These are phyloP conservation scores for Ramichloridium luteum DNA, from an alignment of 2,329 filamentous ascomycete genomes.

Conservation along the genomic window DNA sequence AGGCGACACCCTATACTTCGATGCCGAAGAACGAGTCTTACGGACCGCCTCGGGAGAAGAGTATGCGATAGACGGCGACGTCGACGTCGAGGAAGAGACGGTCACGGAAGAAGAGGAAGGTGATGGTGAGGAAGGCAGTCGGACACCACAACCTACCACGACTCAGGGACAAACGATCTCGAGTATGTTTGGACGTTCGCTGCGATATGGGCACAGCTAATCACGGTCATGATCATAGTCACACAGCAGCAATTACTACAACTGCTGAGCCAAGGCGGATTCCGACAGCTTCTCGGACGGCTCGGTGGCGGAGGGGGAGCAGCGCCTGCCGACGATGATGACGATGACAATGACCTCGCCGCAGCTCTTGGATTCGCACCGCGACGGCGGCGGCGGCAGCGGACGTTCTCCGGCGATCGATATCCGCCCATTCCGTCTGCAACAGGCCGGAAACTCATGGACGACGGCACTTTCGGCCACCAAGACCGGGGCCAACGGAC, in stretches of 20 bases:
- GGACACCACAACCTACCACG: constrained; percentile 16
- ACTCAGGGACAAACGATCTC: constrained; percentile 16
- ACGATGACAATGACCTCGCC: constrained; percentile 29
- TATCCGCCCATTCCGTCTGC: constrained; percentile 81
- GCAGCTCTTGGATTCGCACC: constrained; percentile 28
- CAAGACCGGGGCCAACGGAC: constrained; percentile 43
- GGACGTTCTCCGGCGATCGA: constrained; percentile 34
- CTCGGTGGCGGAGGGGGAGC: constrained; percentile 15
- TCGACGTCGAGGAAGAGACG: constrained; percentile 19
- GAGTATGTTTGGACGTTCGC: constrained; percentile 17
- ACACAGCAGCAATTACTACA: constrained; percentile 41
- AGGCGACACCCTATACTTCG: constrained; percentile 26
- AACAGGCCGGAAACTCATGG: constrained; percentile 66
- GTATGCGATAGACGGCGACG: constrained; percentile 15
- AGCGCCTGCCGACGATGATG: constrained; percentile 26
- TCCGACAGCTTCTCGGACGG: constrained; percentile 40
- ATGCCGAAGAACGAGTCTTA: constrained; percentile 28
- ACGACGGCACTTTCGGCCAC: constrained; percentile 65
- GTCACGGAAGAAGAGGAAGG: constrained; percentile 19
- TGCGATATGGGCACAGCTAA: constrained; percentile 11
- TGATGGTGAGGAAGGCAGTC: constrained; percentile 16
- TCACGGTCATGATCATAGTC: constrained; percentile 20
- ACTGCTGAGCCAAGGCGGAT: constrained; percentile 40
- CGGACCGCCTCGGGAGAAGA: constrained; percentile 8
- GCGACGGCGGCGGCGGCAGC: constrained; percentile 37